These are phyloP conservation scores for Magnusiomyces sp. DNA, from an alignment of 1,139 yeast genomes.

Conservation along the genomic window DNA sequence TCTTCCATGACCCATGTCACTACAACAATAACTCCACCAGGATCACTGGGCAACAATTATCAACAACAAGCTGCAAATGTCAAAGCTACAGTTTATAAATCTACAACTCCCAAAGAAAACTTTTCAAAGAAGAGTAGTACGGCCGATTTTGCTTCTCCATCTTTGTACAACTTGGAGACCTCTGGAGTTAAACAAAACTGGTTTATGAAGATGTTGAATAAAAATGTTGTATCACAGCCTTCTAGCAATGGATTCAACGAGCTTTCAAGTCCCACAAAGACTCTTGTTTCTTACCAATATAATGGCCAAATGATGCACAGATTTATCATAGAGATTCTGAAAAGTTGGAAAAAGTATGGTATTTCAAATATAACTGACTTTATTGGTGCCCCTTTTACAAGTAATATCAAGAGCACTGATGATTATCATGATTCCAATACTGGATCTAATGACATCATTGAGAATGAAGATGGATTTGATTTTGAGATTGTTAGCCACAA, in stretches of 20 bases:
- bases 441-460: not conserved
- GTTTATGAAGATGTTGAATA: constrained; percentile 32
- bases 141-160: no score
- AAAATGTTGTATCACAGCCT: no score
- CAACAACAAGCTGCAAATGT: not conserved
- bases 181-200: constrained; percentile 27
- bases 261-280: not conserved
- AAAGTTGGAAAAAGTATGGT: constrained; percentile 33
- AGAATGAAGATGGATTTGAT: no score
- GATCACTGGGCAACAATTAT: not conserved
- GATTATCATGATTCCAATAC: not conserved
- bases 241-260: not conserved
- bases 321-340: constrained; percentile 27
- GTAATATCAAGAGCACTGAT: not conserved
- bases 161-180: not conserved
- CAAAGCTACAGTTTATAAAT: not conserved
- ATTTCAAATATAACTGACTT: constrained; percentile 21
- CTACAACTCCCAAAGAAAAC: not conserved
- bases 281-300: no score
- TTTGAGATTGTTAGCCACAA: constrained; percentile 17
- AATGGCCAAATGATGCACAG: constrained; percentile 19
- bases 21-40: not conserved
- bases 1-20: not conserved
- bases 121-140: no score
- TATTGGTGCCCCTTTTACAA: not conserved